Evolutionary conservation across 768 basidiomycete genomes (phyloP).

Genomic region (Phanerochaete sordida): DNA sequence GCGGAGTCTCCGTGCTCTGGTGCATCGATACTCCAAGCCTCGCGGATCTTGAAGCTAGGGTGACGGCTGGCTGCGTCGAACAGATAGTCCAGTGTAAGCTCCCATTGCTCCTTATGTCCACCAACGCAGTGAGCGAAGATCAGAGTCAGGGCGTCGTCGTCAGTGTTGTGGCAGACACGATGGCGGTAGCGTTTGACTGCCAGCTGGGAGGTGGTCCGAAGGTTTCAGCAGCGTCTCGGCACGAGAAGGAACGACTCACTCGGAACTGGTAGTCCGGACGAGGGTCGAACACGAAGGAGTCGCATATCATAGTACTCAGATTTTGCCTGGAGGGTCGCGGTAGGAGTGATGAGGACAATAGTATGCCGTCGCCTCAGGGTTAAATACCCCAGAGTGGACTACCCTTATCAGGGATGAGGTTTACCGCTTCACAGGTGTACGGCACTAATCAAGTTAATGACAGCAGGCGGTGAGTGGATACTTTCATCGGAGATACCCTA

Average conservation of each 20-base stretch:
- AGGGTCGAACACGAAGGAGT: slow-evolving; percentile 46
- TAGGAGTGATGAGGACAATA: no score
- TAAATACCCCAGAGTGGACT: no score
- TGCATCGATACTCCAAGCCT: slow-evolving; percentile 49
- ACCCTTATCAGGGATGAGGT: no score
- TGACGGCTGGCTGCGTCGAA: slow-evolving; percentile 25
- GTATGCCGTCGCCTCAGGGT: no score
- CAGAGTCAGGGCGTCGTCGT: slow-evolving; percentile 41
- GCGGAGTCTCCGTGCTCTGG: slow-evolving; percentile 56
- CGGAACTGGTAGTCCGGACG: slow-evolving; percentile 47
- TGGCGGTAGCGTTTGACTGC: slow-evolving; percentile 49
- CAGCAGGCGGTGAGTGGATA: no score
- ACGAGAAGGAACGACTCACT: slow-evolving; percentile 11
- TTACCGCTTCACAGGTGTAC: no score
- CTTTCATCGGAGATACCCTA: no score
- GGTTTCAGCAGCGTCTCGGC: not conserved
- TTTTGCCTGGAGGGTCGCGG: no score
- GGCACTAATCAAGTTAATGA: no score
- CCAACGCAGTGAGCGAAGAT: slow-evolving; percentile 52
- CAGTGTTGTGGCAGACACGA: slow-evolving; percentile 28
- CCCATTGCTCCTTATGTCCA: slow-evolving; percentile 57
- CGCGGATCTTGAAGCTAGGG: slow-evolving; percentile 34
- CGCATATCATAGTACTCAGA: no score
- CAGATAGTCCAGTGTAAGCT: slow-evolving; percentile 48
- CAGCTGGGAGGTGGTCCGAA: not conserved